Evolutionary conservation across 352 stramenopile species (phyloP).

Genomic region (Peronospora destructor): DNA sequence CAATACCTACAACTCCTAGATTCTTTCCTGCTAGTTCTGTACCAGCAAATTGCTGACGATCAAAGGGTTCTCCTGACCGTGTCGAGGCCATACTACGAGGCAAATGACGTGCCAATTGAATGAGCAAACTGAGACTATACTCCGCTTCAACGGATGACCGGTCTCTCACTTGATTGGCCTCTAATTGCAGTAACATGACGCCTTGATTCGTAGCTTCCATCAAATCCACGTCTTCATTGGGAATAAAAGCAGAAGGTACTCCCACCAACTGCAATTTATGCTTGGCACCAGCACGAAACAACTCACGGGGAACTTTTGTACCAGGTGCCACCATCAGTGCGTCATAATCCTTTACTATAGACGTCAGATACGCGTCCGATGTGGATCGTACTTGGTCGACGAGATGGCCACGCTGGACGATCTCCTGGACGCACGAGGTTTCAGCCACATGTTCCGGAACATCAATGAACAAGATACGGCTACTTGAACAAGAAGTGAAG

Average conservation of each 20-base stretch:
- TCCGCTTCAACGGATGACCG: slow-evolving; percentile 72
- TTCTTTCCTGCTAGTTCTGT: slow-evolving; percentile 55
- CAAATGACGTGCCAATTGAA: slow-evolving; percentile 58
- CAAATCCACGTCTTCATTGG: slow-evolving; percentile 57
- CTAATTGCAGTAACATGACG: slow-evolving; percentile 69
- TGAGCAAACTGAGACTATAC: slow-evolving; percentile 52
- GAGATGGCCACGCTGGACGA: slow-evolving; percentile 59
- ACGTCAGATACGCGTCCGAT: slow-evolving; percentile 28
- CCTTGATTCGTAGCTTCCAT: slow-evolving; percentile 71
- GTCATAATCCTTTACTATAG: slow-evolving; percentile 44
- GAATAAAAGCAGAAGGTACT: slow-evolving; percentile 46
- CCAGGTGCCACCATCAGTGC: slow-evolving; percentile 51
- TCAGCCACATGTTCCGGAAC: slow-evolving; percentile 45
- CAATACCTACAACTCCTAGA: slow-evolving; percentile 66
- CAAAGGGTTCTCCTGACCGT: slow-evolving; percentile 19
- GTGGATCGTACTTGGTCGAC: slow-evolving; percentile 46
- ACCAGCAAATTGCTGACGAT: slow-evolving; percentile 50
- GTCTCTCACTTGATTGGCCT: slow-evolving; percentile 65
- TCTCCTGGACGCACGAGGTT: slow-evolving; percentile 49
- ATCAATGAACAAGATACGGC: slow-evolving; percentile 61
- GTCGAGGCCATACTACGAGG: slow-evolving; percentile 41
- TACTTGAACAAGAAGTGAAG: slow-evolving; percentile 7
- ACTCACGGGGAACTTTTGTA: slow-evolving; percentile 36
- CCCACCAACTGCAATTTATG: slow-evolving; percentile 49
- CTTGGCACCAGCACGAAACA: slow-evolving; percentile 39